A percentile compares a stretch with the other conserved stretches of the same genome.
Evolutionary conservation across 2,329 filamentous ascomycete species (phyloP).

Genomic region (Aspergillus uvarum): DNA sequence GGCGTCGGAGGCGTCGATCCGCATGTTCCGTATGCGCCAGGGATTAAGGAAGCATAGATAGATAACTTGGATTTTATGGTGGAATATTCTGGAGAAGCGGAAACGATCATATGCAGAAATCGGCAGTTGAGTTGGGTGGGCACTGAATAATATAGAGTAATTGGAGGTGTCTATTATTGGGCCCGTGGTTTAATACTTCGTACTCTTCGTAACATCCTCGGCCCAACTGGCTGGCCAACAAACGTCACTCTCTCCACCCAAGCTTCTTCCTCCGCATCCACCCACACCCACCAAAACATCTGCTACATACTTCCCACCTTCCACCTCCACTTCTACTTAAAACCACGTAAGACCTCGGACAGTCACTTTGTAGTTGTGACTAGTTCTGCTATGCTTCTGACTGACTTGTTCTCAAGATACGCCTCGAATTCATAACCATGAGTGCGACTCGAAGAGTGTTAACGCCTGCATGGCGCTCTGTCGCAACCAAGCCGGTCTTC

Average conservation of each 20-base stretch:
- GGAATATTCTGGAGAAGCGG: not conserved
- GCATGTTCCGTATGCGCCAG: not conserved
- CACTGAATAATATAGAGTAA: not conserved
- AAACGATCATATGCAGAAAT: not conserved
- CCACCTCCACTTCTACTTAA: constrained; percentile 3
- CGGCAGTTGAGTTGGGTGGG: not conserved
- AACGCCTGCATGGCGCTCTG: constrained; percentile 18
- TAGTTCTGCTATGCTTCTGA: constrained; percentile 4
- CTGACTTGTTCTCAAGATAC: constrained; percentile 2
- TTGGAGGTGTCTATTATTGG: not conserved
- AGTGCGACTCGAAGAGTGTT: constrained; percentile 18
- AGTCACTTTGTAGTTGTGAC: not conserved
- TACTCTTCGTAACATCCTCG: not conserved
- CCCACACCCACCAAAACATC: not conserved
- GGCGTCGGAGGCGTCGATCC: not conserved
- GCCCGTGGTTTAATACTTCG: not conserved
- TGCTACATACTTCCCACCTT: no score
- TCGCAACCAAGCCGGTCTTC: constrained; percentile 21
- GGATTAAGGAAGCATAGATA: not conserved
- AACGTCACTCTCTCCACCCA: constrained; percentile 16
- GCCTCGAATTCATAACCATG: constrained; percentile 9
- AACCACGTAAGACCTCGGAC: not conserved
- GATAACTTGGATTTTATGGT: not conserved
- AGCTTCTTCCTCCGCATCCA: constrained; percentile 10
- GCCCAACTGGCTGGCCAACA: constrained; percentile 15